A percentile compares a stretch with the other conserved stretches of the same genome.
phyloP scores from a whole-genome alignment of 805 yeast species.

The Sungouiella thailandica region DNA sequence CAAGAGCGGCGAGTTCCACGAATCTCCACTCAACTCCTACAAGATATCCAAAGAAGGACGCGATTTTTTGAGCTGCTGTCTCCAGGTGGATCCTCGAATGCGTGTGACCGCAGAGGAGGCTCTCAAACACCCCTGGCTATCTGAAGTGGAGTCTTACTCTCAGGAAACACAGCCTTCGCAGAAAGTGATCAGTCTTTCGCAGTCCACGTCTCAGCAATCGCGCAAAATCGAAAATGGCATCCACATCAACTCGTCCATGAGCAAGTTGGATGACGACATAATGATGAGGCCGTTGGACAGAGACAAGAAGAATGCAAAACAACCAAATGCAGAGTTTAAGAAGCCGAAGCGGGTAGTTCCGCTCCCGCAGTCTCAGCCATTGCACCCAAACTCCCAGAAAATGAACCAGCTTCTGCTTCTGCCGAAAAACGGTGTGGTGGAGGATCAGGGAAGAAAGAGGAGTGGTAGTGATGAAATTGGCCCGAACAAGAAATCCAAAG shows the following conservation, averaged over 20 bases:
- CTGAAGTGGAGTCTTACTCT: conserved; percentile 22
- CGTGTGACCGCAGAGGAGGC: conserved; percentile 78
- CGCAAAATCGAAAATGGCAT: conserved; percentile 38
- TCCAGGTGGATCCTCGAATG: conserved; percentile 70
- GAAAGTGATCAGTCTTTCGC: conserved; percentile 55
- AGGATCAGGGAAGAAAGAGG: background rate
- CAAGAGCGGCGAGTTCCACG: conserved; percentile 72
- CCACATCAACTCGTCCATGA: conserved; percentile 30
- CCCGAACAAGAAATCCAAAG: background rate
- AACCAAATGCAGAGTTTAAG: conserved; percentile 32
- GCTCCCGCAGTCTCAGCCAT: conserved; percentile 36
- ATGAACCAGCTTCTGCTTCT: background rate
- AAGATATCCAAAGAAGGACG: conserved; percentile 65
- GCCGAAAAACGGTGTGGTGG: background rate
- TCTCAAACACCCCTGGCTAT: conserved; percentile 78
- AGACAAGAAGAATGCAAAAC: conserved; percentile 17
- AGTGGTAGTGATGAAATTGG: background rate
- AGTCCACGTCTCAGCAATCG: conserved; percentile 65
- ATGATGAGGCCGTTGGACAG: conserved; percentile 39
- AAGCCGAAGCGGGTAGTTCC: conserved; percentile 42
- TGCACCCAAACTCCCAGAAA: conserved; percentile 1
- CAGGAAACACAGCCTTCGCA: conserved; percentile 23
- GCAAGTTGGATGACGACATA: conserved; percentile 38
- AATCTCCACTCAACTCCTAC: conserved; percentile 62
- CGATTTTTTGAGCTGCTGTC: conserved; percentile 62